Base-by-base conservation (phyloP, 371 early-diverging fungal genomes). In the Coemansia sp. region DNA sequence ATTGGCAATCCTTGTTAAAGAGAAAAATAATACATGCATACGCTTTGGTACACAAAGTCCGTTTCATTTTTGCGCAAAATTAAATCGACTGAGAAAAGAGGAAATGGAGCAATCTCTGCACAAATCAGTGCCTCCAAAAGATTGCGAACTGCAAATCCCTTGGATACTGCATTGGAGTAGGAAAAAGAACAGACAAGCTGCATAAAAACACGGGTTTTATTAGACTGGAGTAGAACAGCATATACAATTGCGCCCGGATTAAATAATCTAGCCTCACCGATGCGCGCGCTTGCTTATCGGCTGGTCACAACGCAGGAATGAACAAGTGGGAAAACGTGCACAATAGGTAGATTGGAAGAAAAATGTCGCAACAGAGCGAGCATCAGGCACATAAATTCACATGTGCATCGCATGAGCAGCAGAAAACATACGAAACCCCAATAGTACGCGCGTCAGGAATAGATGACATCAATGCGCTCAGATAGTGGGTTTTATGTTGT, bases 11-110 rank as follows among this genome's bases (percentile, higher is more conserved):
- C 16, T 16, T 20, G 21, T n/a, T 28, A 54, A 54, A 54, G 21
- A 23, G 16, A 54, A 54, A 54, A 54, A 54, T 20, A 54, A 20
- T 54, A 23, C 20, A 54, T 54, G 18, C 55, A 54, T 14, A 21
- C 55, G 28, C 18, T 21, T 54, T 54, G 28, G 16, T 54, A 21
- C 20, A 54, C 42, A 14, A 12, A 44, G 14, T 16, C n/a, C 44
- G 16, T 5, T 44, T 44, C 44, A 16, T 44, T 44, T 44, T 16
- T 44, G 37, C 7, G 44, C n/a, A n/a, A 44, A n/a, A 44, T 44
- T 44, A 44, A 44, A 44, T 23, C 14, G 53, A 52, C 11, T 14
- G 23, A 53, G 37, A 37, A 37, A 37, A 37, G 37, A 37, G 37
- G 37, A 37, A 37, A 37, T 37, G 37, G 37, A 37, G 37, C 37